A percentile compares a stretch with the other conserved stretches of the same genome.
These are phyloP conservation scores for Asclepias syriaca DNA, from an alignment of 257 asterid genomes.

Conservation along the genomic window DNA sequence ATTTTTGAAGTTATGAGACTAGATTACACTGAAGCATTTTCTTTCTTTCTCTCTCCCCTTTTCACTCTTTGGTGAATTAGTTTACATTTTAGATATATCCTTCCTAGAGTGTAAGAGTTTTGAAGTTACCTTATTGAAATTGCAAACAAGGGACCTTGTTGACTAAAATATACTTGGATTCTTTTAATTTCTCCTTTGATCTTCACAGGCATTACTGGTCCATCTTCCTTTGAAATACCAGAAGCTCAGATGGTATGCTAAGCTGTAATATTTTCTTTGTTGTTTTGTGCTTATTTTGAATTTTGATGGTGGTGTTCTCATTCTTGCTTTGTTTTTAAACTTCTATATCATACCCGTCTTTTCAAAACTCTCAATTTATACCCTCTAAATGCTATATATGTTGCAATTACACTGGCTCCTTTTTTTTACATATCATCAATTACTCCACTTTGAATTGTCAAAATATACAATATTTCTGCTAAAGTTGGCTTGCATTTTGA, in stretches of 20 bases:
- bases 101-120: neutral
- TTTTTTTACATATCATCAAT: neutral
- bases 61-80: neutral
- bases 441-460: neutral
- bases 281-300: too few species aligned
- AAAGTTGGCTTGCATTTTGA: neutral
- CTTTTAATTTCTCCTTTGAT: conserved; percentile 24
- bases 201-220: conserved; percentile 68
- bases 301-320: neutral
- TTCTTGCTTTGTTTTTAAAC: neutral
- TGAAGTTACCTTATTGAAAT: neutral
- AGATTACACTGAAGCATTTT: neutral
- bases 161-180: neutral
- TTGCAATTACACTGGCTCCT: neutral
- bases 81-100: neutral
- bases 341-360: neutral
- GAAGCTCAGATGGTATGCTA: conserved; percentile 74
- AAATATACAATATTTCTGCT: neutral
- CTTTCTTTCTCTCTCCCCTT: neutral
- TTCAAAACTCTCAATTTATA: neutral
- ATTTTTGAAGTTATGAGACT: neutral
- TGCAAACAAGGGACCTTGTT: too few species aligned
- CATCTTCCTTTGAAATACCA: conserved; percentile 76
- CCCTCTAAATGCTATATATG: neutral
- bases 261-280: conserved; percentile 3